Base-by-base conservation (phyloP, 2,329 filamentous ascomycete genomes). In the Aureobasidium lini region DNA sequence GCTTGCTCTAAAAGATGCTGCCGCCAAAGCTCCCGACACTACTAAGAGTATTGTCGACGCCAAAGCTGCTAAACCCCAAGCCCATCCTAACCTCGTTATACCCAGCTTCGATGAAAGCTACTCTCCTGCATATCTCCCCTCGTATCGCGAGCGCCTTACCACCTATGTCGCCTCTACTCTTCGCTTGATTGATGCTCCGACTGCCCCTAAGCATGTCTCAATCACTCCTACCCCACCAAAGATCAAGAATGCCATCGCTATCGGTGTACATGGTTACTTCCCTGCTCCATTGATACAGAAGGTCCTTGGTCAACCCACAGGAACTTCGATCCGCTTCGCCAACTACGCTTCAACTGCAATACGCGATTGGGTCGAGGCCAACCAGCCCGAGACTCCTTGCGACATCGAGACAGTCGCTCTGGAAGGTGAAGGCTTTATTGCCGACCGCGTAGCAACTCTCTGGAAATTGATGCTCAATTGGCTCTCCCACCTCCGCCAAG, bases 391-490 rank as follows among this genome's bases (percentile, higher is more conserved):
- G 64, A 90, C 86, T 62, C 76, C 80, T 2, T 88, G 91, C 63
- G 88, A 95, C 65, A 90, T 99, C 59, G 91, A 96, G 69, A 96
- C 95, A 70, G 89, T 97, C 13, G 90, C 93, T 0, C 80, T 99
- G 0, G 94, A 99, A 74, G 93, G 93, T 23, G 94, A 99, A 73
- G 94, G 94, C 28, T 90, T 89, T 70, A 94, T 99, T 48, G 83
- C 83, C 2, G 92, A 97, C 63, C 83, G 94, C 6, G 90, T 97
- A 1, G 89, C 95, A 62, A 89, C 95, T 40, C 76, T 99, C 6
- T 99, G 94, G 94, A 95, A 93, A 72, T 79, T 97, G 9, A 79
- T 99, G 59, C 79, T 96, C 31, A 96, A 96, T 71, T 96, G 91
- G 90, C 89, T 96, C 64, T 90, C 96, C 39, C 87, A 93, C 64